Percentiles rank a stretch among this genome's conserved stretches.
Conservation (phyloP, 208 protist species). For the Herpetomonas samuelpessoai region DNA sequence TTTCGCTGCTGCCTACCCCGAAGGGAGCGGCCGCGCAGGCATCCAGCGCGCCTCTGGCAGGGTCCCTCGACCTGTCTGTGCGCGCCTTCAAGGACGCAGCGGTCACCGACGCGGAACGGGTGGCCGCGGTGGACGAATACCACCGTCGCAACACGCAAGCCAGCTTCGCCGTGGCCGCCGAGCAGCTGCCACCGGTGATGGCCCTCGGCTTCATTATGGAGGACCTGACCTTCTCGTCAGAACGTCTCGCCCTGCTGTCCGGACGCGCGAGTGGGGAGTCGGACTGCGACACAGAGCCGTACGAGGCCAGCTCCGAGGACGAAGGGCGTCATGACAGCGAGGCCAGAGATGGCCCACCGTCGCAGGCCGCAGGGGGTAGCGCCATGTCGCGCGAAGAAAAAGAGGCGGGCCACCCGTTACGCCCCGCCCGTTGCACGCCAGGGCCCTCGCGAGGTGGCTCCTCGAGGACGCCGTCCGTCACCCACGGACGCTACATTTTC, state of each 20-base stretch:
- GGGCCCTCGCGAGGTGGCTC: too few relatives aligned
- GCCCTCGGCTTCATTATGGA: conserved; percentile 40
- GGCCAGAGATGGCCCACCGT: too few relatives aligned
- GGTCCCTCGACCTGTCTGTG: neutral
- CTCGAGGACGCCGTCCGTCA: too few relatives aligned
- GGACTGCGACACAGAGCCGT: too few relatives aligned
- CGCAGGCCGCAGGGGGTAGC: too few relatives aligned
- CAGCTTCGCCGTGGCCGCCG: conserved; percentile 12
- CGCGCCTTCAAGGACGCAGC: neutral
- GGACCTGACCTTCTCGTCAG: conserved; percentile 13
- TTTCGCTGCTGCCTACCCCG: neutral
- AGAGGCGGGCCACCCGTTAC: neutral
- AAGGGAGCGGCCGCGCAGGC: neutral
- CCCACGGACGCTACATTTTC: too few relatives aligned
- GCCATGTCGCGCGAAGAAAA: neutral
- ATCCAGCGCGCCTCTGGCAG: neutral
- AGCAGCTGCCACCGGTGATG: conserved; percentile 9
- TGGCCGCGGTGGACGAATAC: neutral
- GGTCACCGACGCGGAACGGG: neutral
- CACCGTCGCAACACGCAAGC: neutral
- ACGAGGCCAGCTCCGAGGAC: neutral
- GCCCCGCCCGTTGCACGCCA: too few relatives aligned
- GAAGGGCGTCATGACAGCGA: neutral
- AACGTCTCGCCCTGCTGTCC: neutral
- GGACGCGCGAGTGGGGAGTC: too few relatives aligned